These are phyloP conservation scores for Calophaca sinica DNA, from an alignment of 306 rosid genomes.

Conservation along the genomic window DNA sequence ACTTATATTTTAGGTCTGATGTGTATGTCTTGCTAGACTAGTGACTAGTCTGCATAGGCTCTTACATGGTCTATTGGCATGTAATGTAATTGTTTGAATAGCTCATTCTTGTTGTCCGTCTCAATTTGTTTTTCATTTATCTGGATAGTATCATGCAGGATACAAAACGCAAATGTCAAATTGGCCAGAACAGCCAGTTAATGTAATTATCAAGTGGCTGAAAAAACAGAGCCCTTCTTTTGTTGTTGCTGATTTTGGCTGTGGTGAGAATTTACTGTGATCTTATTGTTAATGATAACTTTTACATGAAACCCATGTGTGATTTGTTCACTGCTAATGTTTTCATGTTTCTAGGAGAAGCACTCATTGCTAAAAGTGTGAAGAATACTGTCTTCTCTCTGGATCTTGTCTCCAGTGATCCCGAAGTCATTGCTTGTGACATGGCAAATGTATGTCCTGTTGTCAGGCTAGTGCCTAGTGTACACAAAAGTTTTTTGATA, in stretches of 20 bases:
- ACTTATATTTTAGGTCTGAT: neutral
- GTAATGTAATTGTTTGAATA: neutral
- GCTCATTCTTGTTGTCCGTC: conserved; percentile 34
- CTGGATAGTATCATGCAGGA: conserved; percentile 91
- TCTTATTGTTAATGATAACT: neutral
- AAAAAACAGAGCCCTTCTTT: conserved; percentile 72
- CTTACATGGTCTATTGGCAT: conserved; percentile 7
- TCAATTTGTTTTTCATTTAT: conserved; percentile 48
- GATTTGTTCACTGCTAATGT: conserved; percentile 29
- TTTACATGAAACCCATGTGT: neutral
- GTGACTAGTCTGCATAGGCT: conserved; percentile 12
- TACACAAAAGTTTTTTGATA: conserved; percentile 8
- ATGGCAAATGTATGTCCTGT: conserved; percentile 79
- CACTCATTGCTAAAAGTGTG: conserved; percentile 79
- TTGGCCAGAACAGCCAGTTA: conserved; percentile 92
- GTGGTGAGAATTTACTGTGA: conserved; percentile 66
- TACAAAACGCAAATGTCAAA: conserved; percentile 88
- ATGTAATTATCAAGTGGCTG: conserved; percentile 81
- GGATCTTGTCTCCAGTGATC: conserved; percentile 86
- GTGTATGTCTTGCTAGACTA: neutral
- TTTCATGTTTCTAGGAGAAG: conserved; percentile 75
- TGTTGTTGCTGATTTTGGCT: conserved; percentile 94
- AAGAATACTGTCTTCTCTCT: conserved; percentile 87
- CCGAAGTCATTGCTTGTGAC: conserved; percentile 83
- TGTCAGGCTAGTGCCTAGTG: neutral